Evolutionary conservation across 805 yeast species (phyloP).

Genomic region (Zygotorulaspora danielsina): DNA sequence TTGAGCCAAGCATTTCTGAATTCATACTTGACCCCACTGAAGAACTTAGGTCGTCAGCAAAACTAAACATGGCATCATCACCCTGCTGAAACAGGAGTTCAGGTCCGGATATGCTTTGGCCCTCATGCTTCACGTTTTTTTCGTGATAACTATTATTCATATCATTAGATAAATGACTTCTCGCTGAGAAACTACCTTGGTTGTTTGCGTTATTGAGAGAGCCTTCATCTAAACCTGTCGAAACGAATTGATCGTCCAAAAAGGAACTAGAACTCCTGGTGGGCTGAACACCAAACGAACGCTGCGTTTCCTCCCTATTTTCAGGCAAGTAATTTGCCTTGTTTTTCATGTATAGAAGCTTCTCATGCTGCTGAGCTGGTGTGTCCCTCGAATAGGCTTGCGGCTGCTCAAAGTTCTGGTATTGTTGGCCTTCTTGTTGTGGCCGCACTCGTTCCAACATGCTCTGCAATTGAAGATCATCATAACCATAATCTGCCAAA

Average conservation of each 20-base stretch:
- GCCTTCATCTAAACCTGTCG: conserved; percentile 5
- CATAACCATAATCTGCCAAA: conserved; percentile 1
- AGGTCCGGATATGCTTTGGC: conserved; percentile 7
- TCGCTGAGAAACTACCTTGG: conserved; percentile 2
- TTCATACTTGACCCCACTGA: conserved; percentile 31
- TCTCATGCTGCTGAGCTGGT: conserved; percentile 29
- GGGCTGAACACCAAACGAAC: not conserved
- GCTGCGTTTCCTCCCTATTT: not conserved
- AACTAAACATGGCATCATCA: conserved; percentile 23
- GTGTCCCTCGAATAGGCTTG: conserved; percentile 13
- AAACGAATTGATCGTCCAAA: conserved; percentile 24
- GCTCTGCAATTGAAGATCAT: conserved; percentile 1
- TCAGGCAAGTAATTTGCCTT: conserved; percentile 3
- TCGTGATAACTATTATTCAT: not conserved
- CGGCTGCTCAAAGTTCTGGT: conserved; percentile 3
- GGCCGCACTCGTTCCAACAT: conserved; percentile 6
- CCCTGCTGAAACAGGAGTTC: conserved; percentile 21
- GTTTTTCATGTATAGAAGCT: conserved; percentile 14
- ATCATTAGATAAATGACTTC: conserved; percentile 7
- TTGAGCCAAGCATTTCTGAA: conserved; percentile 26
- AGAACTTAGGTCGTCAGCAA: conserved; percentile 30
- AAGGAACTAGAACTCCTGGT: conserved; percentile 15
- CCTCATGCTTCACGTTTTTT: not conserved
- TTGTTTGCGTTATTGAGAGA: not conserved
- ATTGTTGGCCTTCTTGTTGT: not conserved